A percentile compares a stretch with the other conserved stretches of the same genome.
phyloP scores from a whole-genome alignment of 139 green algal species.

The Tetraselmis striata region DNA sequence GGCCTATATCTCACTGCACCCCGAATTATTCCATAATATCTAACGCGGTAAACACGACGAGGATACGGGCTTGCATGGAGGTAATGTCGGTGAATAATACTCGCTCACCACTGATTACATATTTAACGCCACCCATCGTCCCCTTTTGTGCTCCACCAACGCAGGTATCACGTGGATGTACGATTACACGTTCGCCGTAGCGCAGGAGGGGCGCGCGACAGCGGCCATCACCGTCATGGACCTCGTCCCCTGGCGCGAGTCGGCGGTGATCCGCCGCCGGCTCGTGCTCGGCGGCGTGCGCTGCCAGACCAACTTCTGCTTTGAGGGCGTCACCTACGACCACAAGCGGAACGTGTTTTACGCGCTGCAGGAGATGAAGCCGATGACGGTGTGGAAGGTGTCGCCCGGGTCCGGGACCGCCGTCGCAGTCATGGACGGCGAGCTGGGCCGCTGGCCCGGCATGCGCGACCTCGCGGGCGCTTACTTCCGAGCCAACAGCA shows the following conservation, averaged over 20 bases:
- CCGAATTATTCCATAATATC: no score
- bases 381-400: background rate
- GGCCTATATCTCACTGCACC: no score
- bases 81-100: no score
- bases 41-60: no score
- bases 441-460: background rate
- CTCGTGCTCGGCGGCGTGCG: background rate
- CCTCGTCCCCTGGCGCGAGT: background rate
- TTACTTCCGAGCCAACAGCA: background rate
- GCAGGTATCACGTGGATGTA: background rate
- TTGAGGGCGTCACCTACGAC: background rate
- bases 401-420: background rate
- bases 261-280: background rate
- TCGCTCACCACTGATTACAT: no score
- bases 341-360: background rate
- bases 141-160: no score
- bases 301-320: background rate
- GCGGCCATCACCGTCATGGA: background rate
- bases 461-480: background rate
- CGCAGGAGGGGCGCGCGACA: background rate
- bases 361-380: background rate
- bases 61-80: no score
- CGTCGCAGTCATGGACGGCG: background rate
- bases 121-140: no score
- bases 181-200: background rate